Conservation (phyloP, 2,329 filamentous ascomycete species). For the Nemania bipapillata region DNA sequence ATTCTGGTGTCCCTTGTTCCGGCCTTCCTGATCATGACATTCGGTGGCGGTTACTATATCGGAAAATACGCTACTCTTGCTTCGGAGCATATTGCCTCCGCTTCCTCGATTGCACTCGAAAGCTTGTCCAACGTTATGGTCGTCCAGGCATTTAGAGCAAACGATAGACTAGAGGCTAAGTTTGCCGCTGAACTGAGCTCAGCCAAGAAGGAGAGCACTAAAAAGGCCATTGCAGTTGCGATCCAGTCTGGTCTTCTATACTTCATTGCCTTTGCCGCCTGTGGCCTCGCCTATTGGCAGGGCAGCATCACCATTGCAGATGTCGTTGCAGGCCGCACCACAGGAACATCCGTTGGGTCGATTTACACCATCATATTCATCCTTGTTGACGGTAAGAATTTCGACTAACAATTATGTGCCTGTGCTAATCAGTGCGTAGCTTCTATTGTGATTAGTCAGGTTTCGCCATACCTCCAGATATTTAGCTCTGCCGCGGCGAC, state of each 20-base stretch:
- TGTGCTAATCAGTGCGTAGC: constrained; percentile 53
- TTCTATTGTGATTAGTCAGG: constrained; percentile 68
- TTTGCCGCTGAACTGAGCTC: constrained; percentile 61
- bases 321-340: constrained; percentile 51
- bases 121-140: constrained; percentile 64
- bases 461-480: constrained; percentile 69
- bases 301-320: constrained; percentile 62
- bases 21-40: constrained; percentile 66
- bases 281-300: constrained; percentile 74
- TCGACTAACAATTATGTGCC: not conserved
- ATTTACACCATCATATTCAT: constrained; percentile 73
- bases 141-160: constrained; percentile 67
- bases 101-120: constrained; percentile 67
- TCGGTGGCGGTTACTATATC: constrained; percentile 62
- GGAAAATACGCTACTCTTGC: constrained; percentile 59
- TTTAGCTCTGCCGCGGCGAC: constrained; percentile 66
- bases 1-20: constrained; percentile 68
- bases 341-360: constrained; percentile 56
- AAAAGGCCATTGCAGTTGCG: constrained; percentile 66
- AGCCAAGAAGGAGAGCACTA: constrained; percentile 62
- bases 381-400: constrained; percentile 65
- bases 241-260: constrained; percentile 71
- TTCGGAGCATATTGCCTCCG: constrained; percentile 60
- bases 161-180: constrained; percentile 61
- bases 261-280: constrained; percentile 72